phyloP scores from a whole-genome alignment of 1,139 yeast genomes.

The Nematodospora anomalae region DNA sequence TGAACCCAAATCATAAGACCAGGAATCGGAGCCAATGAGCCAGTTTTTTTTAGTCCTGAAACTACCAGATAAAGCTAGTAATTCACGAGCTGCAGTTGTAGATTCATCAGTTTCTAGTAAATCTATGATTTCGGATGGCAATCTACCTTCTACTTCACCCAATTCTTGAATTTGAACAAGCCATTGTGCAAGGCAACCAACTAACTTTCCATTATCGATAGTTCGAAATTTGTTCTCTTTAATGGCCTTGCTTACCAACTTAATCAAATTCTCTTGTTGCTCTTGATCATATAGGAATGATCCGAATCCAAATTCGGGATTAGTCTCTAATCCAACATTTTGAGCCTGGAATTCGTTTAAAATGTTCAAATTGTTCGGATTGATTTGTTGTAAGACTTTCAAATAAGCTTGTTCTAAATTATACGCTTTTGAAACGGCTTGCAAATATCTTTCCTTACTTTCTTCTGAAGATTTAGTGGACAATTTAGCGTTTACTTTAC shows the following conservation, averaged over 20 bases:
- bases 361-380: slow-evolving; percentile 45
- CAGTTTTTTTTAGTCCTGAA: slow-evolving; percentile 60
- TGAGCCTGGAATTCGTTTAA: slow-evolving; percentile 50
- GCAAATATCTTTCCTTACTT: slow-evolving; percentile 23
- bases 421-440: slow-evolving; percentile 46
- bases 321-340: slow-evolving; percentile 46
- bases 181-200: slow-evolving; percentile 71
- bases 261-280: slow-evolving; percentile 46
- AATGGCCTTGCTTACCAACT: slow-evolving; percentile 50
- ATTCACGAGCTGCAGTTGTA: slow-evolving; percentile 37
- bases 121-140: slow-evolving; percentile 36
- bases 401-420: slow-evolving; percentile 76
- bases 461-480: slow-evolving; percentile 31
- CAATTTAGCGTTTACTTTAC: slow-evolving; percentile 37
- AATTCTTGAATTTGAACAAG: slow-evolving; percentile 44
- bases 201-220: slow-evolving; percentile 47
- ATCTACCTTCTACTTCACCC: slow-evolving; percentile 25
- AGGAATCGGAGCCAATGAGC: slow-evolving; percentile 92
- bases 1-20: slow-evolving; percentile 92
- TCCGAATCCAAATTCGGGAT: slow-evolving; percentile 91
- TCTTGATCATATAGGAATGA: slow-evolving; percentile 60
- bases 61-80: slow-evolving; percentile 47
- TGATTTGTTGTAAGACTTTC: slow-evolving; percentile 71
- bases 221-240: slow-evolving; percentile 50
- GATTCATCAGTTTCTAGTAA: slow-evolving; percentile 44